phyloP scores from a whole-genome alignment of 805 yeast species.

The Ascoidea asiatica region DNA sequence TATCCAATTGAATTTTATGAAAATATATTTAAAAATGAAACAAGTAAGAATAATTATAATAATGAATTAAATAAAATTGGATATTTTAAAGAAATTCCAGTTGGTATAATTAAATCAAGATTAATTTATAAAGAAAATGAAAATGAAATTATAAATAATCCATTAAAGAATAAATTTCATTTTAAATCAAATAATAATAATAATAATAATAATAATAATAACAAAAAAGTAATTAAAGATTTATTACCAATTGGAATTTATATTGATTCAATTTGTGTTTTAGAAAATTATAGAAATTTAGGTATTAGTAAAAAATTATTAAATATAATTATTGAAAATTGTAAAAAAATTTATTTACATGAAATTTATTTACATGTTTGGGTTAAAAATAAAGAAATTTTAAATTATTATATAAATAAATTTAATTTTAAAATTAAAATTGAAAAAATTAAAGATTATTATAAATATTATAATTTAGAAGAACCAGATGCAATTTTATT shows the following conservation, averaged over 20 bases:
- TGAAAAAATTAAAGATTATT: conserved; percentile 28
- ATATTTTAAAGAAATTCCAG: conserved; percentile 65
- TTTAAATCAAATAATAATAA: background rate
- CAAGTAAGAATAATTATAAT: background rate
- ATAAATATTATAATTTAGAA: conserved; percentile 27
- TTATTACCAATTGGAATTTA: conserved; percentile 44
- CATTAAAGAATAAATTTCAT: too few species aligned
- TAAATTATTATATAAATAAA: conserved; percentile 33
- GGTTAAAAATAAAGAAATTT: conserved; percentile 24
- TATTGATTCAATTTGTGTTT: conserved; percentile 55
- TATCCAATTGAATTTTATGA: conserved; percentile 43
- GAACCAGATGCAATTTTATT: conserved; percentile 35
- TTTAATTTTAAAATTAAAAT: conserved; percentile 30
- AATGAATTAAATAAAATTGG: conserved; percentile 20
- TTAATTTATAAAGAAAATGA: conserved; percentile 28
- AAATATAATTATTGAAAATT: conserved; percentile 39
- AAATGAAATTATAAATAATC: too few species aligned
- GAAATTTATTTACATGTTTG: conserved; percentile 42
- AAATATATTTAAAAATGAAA: too few species aligned
- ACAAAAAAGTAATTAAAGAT: conserved; percentile 2
- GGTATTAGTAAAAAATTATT: conserved; percentile 53
- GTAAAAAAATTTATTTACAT: conserved; percentile 39
- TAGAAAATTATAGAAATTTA: conserved; percentile 44
- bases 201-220: too few species aligned
- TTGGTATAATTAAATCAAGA: conserved; percentile 59